Evolutionary conservation across 2,329 filamentous ascomycete genomes (phyloP), one percentile per base, ranked within the genome.

Genomic region (Beauveria sp.): DNA sequence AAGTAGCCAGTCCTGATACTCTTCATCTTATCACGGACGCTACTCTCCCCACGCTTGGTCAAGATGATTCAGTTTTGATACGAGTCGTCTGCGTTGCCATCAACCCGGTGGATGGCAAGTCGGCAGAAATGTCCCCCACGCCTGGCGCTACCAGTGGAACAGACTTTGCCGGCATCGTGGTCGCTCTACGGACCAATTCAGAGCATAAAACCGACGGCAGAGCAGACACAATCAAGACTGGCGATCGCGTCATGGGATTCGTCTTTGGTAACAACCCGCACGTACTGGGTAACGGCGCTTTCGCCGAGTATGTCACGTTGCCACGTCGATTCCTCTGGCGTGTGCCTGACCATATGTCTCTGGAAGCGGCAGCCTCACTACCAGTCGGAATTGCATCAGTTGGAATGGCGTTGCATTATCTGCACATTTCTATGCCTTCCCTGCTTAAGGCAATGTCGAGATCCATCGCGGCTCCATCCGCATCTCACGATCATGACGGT

Each of bases 51-150:
- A 12, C 10, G 2, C 31, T 52, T 14, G 31, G 1, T 3, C n/a
- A 16, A 0, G n/a, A 53, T 24, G 34, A 53, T 18, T 22, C 31
- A 5, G 52, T 45, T 24, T 18, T 58, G 24, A 49, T 62, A 16
- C 43, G 51, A 28, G 28, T 50, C 5, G 34, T 34, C 22, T 31
- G n/a, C 16, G 60, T 62, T n/a, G 60, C 42, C 20, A 45, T 62
- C 40, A 62, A 62, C 22, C 60, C 60, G 10, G 54, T 45, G 5
- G 60, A 62, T 18, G 54, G 54, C 60, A 62, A 62, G 60, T 48
- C 54, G 52, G 51, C 60, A 14, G 40, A 43, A 20, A 34, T 43
- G 38, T 57, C 42, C 0, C 42, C 54, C 1, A 57, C 54, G 3
- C 42, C 54, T 5, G 54, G 54, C 24, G 54, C 54, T 18, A 48